Conservation (phyloP, 1,284 basidiomycete genomes). For the Mycena citricolor region DNA sequence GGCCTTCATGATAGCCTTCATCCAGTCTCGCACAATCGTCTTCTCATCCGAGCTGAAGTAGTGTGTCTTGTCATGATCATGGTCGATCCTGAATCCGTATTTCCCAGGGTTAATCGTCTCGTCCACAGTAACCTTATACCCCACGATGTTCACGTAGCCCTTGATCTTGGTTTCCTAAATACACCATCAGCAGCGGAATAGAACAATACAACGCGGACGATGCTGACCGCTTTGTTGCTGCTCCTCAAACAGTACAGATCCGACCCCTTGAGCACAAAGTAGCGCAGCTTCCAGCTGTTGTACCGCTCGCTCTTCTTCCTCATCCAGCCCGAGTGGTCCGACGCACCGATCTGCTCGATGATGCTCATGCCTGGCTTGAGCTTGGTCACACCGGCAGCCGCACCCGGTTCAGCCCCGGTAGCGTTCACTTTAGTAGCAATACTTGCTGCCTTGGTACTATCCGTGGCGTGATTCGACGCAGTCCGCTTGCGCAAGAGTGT, state of each 20-base stretch:
- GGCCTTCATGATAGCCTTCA: slow-evolving; percentile 99
- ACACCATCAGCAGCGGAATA: slow-evolving; percentile 4
- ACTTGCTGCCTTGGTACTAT: slow-evolving; percentile 4
- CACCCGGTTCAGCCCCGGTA: slow-evolving; percentile 18
- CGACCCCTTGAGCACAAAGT: slow-evolving; percentile 92
- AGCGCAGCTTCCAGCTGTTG: slow-evolving; percentile 91
- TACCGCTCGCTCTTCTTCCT: slow-evolving; percentile 94
- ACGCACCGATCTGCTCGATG: slow-evolving; percentile 83
- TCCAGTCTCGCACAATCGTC: slow-evolving; percentile 87
- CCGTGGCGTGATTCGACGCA: slow-evolving; percentile 34
- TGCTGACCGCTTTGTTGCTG: slow-evolving; percentile 63
- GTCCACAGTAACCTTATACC: slow-evolving; percentile 93
- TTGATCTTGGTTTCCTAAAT: slow-evolving; percentile 89
- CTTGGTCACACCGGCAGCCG: slow-evolving; percentile 24
- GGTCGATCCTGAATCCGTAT: slow-evolving; percentile 95
- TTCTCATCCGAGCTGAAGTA: slow-evolving; percentile 93
- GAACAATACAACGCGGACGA: slow-evolving; percentile 1
- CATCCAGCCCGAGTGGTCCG: slow-evolving; percentile 92
- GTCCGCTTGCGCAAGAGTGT: slow-evolving; percentile 51
- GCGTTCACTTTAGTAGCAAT: slow-evolving; percentile 9
- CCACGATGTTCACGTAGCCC: slow-evolving; percentile 89
- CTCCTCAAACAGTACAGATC: slow-evolving; percentile 86
- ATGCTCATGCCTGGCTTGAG: slow-evolving; percentile 71
- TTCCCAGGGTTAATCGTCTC: slow-evolving; percentile 90
- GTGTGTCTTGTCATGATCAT: slow-evolving; percentile 86